These are phyloP conservation scores for Goffeauzyma gilvescens DNA, from an alignment of 768 basidiomycete species.

Conservation along the genomic window DNA sequence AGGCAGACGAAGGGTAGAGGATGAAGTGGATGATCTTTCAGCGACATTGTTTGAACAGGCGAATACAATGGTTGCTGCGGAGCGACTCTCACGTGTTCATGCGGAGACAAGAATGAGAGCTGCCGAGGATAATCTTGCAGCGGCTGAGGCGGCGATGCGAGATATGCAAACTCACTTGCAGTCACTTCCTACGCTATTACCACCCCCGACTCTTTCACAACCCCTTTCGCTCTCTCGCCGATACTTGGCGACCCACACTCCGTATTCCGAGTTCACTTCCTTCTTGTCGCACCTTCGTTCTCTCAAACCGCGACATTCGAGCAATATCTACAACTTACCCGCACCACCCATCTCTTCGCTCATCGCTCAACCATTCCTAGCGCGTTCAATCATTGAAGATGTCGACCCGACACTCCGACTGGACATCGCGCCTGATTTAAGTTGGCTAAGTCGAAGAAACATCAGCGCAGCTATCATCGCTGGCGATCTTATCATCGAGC, in stretches of 20 bases:
- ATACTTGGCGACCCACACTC: conserved; percentile 43
- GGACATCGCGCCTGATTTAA: conserved; percentile 80
- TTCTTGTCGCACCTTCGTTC: conserved; percentile 61
- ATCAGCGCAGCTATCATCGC: conserved; percentile 67
- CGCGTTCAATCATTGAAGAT: conserved; percentile 59
- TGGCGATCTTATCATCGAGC: conserved; percentile 75
- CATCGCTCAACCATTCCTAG: conserved; percentile 57
- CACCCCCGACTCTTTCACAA: conserved; percentile 4
- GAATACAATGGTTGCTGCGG: conserved; percentile 95
- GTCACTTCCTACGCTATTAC: conserved; percentile 34
- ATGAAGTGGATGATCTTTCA: conserved; percentile 84
- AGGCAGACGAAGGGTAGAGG: conserved; percentile 64
- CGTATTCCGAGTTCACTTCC: conserved; percentile 59
- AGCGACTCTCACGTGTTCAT: conserved; percentile 48
- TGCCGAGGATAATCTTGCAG: conserved; percentile 55
- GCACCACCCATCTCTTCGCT: conserved; percentile 45
- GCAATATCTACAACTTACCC: conserved; percentile 35
- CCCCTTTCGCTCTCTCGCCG: background rate
- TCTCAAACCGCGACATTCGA: conserved; percentile 43
- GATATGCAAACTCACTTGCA: conserved; percentile 76
- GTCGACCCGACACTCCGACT: conserved; percentile 84
- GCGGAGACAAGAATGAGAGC: conserved; percentile 56
- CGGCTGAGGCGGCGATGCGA: conserved; percentile 70
- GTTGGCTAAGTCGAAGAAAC: conserved; percentile 76
- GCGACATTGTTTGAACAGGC: conserved; percentile 66